These are phyloP conservation scores for Rhodamnia argentea DNA, from an alignment of 345 rosid genomes.

Conservation along the genomic window DNA sequence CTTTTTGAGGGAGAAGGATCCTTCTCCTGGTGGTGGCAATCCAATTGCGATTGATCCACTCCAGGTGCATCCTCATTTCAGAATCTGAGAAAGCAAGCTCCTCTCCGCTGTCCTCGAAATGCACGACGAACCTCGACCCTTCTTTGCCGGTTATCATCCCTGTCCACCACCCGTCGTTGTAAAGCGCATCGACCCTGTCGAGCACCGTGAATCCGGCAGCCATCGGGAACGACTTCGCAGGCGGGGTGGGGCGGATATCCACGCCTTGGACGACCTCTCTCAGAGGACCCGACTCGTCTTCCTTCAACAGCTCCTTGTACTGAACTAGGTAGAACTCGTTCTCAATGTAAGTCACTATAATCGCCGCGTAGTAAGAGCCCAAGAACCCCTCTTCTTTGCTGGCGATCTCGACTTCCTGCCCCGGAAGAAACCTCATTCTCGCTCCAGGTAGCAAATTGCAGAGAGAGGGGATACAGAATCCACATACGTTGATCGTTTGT, in stretches of 20 bases:
- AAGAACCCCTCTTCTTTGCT: conserved; percentile 21
- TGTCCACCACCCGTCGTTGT: conserved; percentile 27
- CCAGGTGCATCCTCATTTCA: conserved; percentile 14
- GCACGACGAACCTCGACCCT: conserved; percentile 2
- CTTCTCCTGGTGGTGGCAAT: background rate
- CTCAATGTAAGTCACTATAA: background rate
- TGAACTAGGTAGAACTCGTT: conserved; percentile 3
- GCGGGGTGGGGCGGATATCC: conserved; percentile 13
- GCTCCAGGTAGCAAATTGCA: background rate
- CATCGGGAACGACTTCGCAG: background rate
- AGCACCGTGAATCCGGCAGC: background rate
- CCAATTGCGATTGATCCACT: conserved; percentile 20
- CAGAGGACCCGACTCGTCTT: conserved; percentile 4
- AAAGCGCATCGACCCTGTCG: conserved; percentile 15
- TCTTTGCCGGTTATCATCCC: conserved; percentile 8
- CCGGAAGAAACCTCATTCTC: background rate
- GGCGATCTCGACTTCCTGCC: conserved; percentile 10
- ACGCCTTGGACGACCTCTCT: conserved; percentile 11
- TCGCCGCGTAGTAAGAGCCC: conserved; percentile 12
- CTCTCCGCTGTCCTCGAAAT: conserved; percentile 9
- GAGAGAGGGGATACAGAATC: background rate
- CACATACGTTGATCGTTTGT: background rate
- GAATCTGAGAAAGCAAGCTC: conserved; percentile 3
- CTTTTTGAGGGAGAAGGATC: background rate
- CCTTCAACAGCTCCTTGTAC: conserved; percentile 16